Conservation (phyloP, 2,329 filamentous ascomycete species). For the Harringtonia aguacate region DNA sequence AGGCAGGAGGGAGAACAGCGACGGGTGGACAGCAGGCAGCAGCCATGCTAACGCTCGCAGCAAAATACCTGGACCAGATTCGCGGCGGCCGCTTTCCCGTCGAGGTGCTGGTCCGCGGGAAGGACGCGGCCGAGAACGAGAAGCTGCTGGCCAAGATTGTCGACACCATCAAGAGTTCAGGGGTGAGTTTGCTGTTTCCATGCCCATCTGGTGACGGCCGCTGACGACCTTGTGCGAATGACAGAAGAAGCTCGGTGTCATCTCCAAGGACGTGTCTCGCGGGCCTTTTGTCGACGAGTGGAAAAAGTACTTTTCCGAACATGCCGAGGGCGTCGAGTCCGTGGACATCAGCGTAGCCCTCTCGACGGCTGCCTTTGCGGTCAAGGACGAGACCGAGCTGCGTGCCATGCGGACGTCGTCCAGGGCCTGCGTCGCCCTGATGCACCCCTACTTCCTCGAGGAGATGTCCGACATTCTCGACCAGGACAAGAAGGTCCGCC, state of each 20-base stretch:
- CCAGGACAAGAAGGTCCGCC: slow-evolving; percentile 93
- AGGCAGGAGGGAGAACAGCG: neutral
- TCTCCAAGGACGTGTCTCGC: slow-evolving; percentile 72
- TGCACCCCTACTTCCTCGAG: slow-evolving; percentile 95
- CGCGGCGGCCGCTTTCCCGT: slow-evolving; percentile 88
- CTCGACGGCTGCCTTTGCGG: slow-evolving; percentile 72
- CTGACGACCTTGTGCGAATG: neutral
- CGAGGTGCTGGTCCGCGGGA: slow-evolving; percentile 83
- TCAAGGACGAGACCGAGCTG: slow-evolving; percentile 92
- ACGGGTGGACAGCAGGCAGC: neutral
- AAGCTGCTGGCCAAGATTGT: slow-evolving; percentile 79
- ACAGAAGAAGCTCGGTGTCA: slow-evolving; percentile 79
- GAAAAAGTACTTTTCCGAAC: slow-evolving; percentile 70
- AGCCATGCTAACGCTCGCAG: slow-evolving; percentile 30
- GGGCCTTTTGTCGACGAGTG: slow-evolving; percentile 95
- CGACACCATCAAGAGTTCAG: slow-evolving; percentile 77
- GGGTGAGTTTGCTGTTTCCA: slow-evolving; percentile 45
- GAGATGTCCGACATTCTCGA: slow-evolving; percentile 96
- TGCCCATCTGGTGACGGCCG: neutral
- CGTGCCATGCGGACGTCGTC: slow-evolving; percentile 91
- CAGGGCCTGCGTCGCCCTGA: slow-evolving; percentile 84
- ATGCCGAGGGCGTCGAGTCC: slow-evolving; percentile 78
- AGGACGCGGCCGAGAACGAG: slow-evolving; percentile 83
- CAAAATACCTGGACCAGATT: slow-evolving; percentile 83
- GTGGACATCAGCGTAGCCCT: slow-evolving; percentile 77